Percentiles rank a stretch among this genome's conserved stretches.
Conservation (phyloP, 2,329 filamentous ascomycete species). For the Monosporascus sp. region DNA sequence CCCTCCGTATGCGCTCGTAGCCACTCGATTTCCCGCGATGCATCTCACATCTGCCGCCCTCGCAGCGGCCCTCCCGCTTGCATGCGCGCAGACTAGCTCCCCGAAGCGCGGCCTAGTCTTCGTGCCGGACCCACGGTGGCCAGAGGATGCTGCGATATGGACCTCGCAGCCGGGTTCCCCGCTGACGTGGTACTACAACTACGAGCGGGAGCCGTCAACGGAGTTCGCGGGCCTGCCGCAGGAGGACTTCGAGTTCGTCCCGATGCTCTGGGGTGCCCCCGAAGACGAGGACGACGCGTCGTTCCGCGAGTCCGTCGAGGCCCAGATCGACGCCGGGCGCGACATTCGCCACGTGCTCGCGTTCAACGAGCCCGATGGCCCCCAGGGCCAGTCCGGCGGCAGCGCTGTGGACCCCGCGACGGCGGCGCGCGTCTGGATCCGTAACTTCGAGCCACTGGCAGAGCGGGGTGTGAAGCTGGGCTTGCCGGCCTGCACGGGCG, state of each 20-base stretch:
- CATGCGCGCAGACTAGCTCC: constrained; percentile 20
- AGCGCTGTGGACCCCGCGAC: constrained; percentile 53
- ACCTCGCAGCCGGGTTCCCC: constrained; percentile 43
- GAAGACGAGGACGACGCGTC: constrained; percentile 40
- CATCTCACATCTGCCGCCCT: constrained; percentile 8
- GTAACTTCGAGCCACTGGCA: constrained; percentile 65
- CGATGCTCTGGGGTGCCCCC: constrained; percentile 70
- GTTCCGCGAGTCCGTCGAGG: constrained; percentile 57
- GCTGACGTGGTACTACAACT: constrained; percentile 86
- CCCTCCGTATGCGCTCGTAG: too few relatives aligned
- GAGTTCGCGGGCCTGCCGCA: constrained; percentile 45
- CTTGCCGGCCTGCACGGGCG: constrained; percentile 65
- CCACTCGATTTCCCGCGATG: constrained; percentile 8
- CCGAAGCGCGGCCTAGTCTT: constrained; percentile 70
- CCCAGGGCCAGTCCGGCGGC: constrained; percentile 47
- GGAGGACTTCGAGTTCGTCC: constrained; percentile 65
- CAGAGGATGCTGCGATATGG: constrained; percentile 65
- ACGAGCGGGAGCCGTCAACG: constrained; percentile 51
- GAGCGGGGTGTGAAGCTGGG: constrained; percentile 62
- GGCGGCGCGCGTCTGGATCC: constrained; percentile 66
- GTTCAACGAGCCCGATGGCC: constrained; percentile 76
- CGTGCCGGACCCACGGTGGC: constrained; percentile 50
- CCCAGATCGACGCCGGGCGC: constrained; percentile 44
- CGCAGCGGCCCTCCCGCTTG: constrained; percentile 4
- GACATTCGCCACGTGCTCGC: constrained; percentile 65